These are phyloP conservation scores for Otatea glauca DNA, from an alignment of 176 grass and related monocot genomes.

Conservation along the genomic window DNA sequence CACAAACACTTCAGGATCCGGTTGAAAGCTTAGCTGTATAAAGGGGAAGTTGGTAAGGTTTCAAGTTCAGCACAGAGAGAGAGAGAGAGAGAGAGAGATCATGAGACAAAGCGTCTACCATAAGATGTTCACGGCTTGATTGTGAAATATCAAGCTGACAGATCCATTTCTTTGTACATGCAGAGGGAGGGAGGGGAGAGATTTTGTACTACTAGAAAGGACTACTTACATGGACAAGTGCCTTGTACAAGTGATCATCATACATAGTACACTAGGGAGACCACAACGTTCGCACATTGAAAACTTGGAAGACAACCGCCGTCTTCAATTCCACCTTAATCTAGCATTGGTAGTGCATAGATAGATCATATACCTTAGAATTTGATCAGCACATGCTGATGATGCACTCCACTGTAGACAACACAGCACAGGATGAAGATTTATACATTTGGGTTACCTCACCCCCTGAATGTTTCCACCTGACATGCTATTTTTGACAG, in stretches of 20 bases:
- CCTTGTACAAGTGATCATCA: background rate
- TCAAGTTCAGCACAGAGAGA: background rate
- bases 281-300: background rate
- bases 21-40: background rate
- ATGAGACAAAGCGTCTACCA: background rate
- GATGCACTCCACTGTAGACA: background rate
- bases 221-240: background rate
- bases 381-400: background rate
- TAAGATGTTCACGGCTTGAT: background rate
- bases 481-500: background rate
- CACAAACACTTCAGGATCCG: background rate
- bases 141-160: background rate
- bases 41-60: slow-evolving; percentile 3
- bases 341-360: background rate
- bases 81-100: background rate
- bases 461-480: background rate
- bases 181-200: background rate
- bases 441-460: background rate
- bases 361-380: background rate
- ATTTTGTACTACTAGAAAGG: background rate
- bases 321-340: background rate
- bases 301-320: background rate
- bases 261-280: background rate
- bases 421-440: background rate
- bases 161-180: slow-evolving; percentile 12